Evolutionary conservation across 306 rosid species (phyloP), one percentile per base, ranked within the genome.

Genomic region (Senna siamea): DNA sequence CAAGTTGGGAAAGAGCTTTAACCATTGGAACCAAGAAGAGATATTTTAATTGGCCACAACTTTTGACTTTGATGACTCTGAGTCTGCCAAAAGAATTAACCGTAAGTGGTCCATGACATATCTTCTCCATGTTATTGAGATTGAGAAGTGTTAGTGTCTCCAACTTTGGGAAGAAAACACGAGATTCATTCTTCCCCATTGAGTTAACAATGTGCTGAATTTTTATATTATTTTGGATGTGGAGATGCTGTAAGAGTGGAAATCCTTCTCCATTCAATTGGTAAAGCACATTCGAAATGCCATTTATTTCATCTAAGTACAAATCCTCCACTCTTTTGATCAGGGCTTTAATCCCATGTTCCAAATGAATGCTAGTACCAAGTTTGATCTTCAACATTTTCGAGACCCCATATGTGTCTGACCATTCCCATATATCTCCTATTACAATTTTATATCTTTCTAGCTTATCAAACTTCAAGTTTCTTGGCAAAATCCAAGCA

Each of bases 341-440:
- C n/a, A 85, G 22, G 19, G 17, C 53, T 74, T 41, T 56, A 9
- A 85, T 30, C 20, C 77, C 57, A 2, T 66, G 19, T 8, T 40
- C 20, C 19, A 54, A 75, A 43, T 78, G 75, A 61, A 26, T 52
- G 48, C 2, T 35, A 11, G 35, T 35, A 43, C 1, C 0, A 23
- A 85, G 77, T 59, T 72, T 51, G 19, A 78, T 74, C 57, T 66
- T 81, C 30, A 85, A 15, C 2, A 54, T 30, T 17, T 50, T 75
- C 7, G 69, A 47, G 51, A 53, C 12, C 4, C 7, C 35, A 46
- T 41, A 0, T 0, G 0, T 48, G 6, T 8, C 10, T 14, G 0
- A 0, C 26, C 30, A 28, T 17, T 9, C 9, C 35, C n/a, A 23
- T 2, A 13, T 1, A 17, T 15, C 44, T 32, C 75, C 75, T 6